A percentile compares a stretch with the other conserved stretches of the same genome.
These are phyloP conservation scores for Phoenix dactylifera DNA, from an alignment of 176 grass and related monocot species.

Conservation along the genomic window DNA sequence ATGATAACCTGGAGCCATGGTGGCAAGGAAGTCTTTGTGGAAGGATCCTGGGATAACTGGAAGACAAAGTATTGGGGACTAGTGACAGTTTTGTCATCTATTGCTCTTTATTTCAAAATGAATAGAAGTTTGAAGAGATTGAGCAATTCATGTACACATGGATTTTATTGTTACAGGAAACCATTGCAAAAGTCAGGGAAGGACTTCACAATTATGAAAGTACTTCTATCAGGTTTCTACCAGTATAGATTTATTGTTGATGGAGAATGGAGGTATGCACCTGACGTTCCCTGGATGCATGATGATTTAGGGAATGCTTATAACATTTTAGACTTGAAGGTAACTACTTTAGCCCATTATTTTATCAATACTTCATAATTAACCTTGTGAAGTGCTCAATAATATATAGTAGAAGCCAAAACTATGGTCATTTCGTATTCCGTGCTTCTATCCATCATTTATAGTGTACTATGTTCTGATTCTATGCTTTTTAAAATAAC, in stretches of 20 bases:
- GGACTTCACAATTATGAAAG: conserved; percentile 20
- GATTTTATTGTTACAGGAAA: conserved; percentile 15
- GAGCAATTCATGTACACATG: background rate
- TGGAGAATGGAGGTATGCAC: conserved; percentile 21
- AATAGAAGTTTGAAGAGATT: background rate
- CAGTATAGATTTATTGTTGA: conserved; percentile 32
- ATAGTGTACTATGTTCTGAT: no score
- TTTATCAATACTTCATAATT: background rate
- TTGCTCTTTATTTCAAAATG: background rate
- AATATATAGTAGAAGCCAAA: no score
- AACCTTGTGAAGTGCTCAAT: no score
- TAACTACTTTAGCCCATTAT: background rate
- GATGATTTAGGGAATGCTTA: conserved; percentile 21
- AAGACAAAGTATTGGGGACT: conserved; percentile 19
- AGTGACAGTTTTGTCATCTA: no score
- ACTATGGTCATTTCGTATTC: no score
- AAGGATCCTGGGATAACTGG: conserved; percentile 40
- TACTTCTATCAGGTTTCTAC: conserved; percentile 31
- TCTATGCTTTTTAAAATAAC: no score
- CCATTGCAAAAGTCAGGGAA: conserved; percentile 23
- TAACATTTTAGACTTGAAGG: conserved; percentile 28
- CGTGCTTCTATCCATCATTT: no score
- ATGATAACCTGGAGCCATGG: conserved; percentile 30
- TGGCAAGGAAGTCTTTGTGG: conserved; percentile 23
- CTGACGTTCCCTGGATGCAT: conserved; percentile 20